Evolutionary conservation across 768 basidiomycete species (phyloP).

Genomic region (Xerocomus brunneocitrinus): DNA sequence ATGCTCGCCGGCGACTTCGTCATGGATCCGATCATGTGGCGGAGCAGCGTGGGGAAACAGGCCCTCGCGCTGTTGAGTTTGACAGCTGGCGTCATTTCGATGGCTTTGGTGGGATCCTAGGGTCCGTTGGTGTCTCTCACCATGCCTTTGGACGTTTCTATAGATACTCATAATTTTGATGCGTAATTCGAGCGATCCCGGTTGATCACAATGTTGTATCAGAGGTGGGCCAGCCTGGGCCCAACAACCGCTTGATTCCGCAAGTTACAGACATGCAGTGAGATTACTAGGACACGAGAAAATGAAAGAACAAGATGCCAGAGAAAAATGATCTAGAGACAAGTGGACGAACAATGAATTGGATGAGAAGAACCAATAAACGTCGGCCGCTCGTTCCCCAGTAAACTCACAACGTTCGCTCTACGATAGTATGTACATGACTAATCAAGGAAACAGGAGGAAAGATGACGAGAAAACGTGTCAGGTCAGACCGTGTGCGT

Average conservation of each 20-base stretch:
- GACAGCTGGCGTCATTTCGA: conserved; percentile 54
- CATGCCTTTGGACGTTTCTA: background rate
- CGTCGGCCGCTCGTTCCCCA: conserved; percentile 3
- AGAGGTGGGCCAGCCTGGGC: background rate
- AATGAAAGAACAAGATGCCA: background rate
- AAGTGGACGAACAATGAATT: background rate
- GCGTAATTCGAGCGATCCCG: background rate
- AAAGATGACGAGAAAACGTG: background rate
- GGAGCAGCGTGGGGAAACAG: conserved; percentile 37
- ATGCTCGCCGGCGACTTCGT: conserved; percentile 87
- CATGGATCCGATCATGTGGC: conserved; percentile 54
- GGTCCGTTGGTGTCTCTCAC: background rate
- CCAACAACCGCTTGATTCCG: background rate
- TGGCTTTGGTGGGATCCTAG: conserved; percentile 52
- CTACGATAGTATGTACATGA: background rate
- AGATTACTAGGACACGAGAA: background rate
- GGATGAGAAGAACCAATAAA: background rate
- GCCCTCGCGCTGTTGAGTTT: conserved; percentile 56
- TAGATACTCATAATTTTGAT: background rate
- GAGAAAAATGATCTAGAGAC: background rate
- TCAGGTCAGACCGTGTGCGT: background rate
- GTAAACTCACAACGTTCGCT: background rate
- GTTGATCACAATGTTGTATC: background rate
- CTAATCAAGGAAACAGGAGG: background rate
- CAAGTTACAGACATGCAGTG: background rate